Percentiles rank a stretch among this genome's conserved stretches.
phyloP scores from a whole-genome alignment of 495 filamentous ascomycete species.

The Hyaloscypha variabilis region DNA sequence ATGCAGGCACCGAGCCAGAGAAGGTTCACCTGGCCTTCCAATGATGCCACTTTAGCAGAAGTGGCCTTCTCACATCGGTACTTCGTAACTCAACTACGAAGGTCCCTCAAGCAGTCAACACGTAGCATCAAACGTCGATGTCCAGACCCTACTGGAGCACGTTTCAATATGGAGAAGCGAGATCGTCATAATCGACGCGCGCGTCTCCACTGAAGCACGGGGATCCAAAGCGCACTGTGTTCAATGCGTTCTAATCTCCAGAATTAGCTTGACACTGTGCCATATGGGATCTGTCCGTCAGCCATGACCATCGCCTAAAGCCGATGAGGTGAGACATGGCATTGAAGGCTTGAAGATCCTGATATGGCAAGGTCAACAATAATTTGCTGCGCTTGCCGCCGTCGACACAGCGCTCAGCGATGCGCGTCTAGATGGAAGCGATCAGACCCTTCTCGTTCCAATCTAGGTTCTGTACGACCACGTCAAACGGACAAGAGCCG shows the following conservation, averaged over 20 bases:
- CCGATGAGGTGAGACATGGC: constrained; percentile 11
- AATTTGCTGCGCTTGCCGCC: constrained; percentile 12
- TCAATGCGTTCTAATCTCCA: constrained; percentile 14
- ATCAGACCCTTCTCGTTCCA: constrained; percentile 7
- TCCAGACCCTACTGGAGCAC: constrained; percentile 9
- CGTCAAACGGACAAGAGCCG: background rate
- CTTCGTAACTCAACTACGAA: background rate
- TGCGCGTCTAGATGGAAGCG: background rate
- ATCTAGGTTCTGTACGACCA: background rate
- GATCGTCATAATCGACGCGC: constrained; percentile 18
- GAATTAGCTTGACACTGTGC: constrained; percentile 11
- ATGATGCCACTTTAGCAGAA: background rate
- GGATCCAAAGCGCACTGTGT: constrained; percentile 8
- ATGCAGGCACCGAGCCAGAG: constrained; percentile 27
- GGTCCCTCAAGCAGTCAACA: constrained; percentile 1
- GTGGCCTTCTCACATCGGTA: background rate
- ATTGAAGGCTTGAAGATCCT: constrained; percentile 1
- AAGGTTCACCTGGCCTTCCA: constrained; percentile 2
- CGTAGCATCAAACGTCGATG: constrained; percentile 2
- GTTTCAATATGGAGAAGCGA: constrained; percentile 14
- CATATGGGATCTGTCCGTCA: constrained; percentile 4
- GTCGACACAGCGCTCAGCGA: background rate
- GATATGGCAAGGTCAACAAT: constrained; percentile 4
- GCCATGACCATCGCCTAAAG: background rate
- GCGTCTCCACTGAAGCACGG: constrained; percentile 10